Conservation (phyloP, 352 stramenopile genomes). For the Aphanomyces invadans region DNA sequence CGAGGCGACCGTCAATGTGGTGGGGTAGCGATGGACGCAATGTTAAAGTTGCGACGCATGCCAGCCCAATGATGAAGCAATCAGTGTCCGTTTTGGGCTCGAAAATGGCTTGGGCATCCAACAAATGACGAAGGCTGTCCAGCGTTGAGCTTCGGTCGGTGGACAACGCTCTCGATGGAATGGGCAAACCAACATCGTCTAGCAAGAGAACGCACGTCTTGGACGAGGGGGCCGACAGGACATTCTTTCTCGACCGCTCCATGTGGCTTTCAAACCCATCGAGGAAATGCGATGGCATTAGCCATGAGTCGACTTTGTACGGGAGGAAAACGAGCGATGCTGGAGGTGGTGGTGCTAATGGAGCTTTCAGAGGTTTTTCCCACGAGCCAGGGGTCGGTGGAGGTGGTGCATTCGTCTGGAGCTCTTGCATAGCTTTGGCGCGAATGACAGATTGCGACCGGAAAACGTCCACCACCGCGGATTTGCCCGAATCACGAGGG, state of each 20-base stretch:
- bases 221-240: background rate
- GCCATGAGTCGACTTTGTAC: background rate
- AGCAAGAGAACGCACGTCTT: constrained; percentile 17
- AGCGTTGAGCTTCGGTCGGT: background rate
- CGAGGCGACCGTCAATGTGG: background rate
- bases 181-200: constrained; percentile 14
- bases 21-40: background rate
- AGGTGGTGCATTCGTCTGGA: background rate
- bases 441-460: background rate
- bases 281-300: background rate
- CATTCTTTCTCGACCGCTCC: constrained; percentile 15
- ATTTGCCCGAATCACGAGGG: constrained; percentile 42
- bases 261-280: constrained; percentile 7
- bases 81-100: constrained; percentile 18
- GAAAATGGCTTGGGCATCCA: background rate
- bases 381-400: background rate
- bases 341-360: background rate
- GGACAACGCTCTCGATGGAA: background rate
- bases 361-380: background rate
- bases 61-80: background rate
- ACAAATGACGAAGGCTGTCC: constrained; percentile 6
- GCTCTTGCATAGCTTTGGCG: background rate
- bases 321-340: background rate
- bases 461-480: constrained; percentile 24
- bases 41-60: constrained; percentile 1